Evolutionary conservation across 192 early-diverging fungal species (phyloP).

Genomic region (Chytriomyces confervae): DNA sequence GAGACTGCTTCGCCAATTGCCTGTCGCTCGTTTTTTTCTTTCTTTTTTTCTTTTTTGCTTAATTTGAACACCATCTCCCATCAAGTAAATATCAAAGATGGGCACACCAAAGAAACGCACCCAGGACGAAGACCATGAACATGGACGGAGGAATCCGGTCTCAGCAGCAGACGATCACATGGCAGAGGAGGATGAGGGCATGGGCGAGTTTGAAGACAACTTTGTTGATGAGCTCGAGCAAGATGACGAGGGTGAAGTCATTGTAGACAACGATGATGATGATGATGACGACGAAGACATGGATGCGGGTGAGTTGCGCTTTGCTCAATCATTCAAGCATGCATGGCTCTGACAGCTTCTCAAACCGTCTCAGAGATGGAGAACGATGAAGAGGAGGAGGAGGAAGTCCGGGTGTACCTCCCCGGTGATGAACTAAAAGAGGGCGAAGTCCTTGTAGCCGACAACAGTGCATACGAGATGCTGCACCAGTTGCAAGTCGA

Average conservation of each 20-base stretch:
- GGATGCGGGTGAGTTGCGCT: not conserved
- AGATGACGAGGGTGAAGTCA: conserved; percentile 29
- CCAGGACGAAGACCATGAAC: conserved; percentile 1
- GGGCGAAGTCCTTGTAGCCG: conserved; percentile 91
- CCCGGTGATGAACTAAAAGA: conserved; percentile 86
- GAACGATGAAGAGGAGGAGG: conserved; percentile 64
- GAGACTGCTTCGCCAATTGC: not conserved
- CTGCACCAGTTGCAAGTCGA: conserved; percentile 89
- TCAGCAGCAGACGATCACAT: not conserved
- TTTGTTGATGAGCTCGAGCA: conserved; percentile 36
- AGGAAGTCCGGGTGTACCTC: conserved; percentile 75
- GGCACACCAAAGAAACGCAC: conserved; percentile 11
- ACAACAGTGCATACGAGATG: conserved; percentile 96
- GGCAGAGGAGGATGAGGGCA: conserved; percentile 25
- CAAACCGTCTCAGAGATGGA: conserved; percentile 19
- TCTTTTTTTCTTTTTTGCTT: not conserved
- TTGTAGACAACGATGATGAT: conserved; percentile 33
- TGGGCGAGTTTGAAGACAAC: conserved; percentile 41
- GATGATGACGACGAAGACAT: conserved; percentile 28
- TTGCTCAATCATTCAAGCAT: conserved; percentile 5
- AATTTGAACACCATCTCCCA: not conserved
- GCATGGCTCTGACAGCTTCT: no score
- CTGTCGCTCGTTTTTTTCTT: not conserved
- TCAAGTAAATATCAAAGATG: not conserved
- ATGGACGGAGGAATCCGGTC: not conserved